Conservation (phyloP, 768 basidiomycete species). For the Hygrocybe coccinea region DNA sequence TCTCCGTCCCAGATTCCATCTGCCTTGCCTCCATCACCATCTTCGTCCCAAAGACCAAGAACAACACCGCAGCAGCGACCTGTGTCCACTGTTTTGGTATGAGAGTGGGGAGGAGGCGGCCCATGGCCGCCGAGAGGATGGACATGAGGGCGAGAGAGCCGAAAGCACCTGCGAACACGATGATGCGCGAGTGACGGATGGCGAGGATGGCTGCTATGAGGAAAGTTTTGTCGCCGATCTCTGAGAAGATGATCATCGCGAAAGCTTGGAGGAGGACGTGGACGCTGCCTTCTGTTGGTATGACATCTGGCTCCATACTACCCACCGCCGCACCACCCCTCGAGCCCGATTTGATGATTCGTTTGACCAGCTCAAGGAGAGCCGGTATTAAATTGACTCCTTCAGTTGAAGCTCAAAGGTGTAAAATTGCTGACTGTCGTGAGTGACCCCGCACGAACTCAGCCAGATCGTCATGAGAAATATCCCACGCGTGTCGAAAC, state of each 20-base stretch:
- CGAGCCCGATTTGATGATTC: too few relatives aligned
- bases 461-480: too few relatives aligned
- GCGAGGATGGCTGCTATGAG: slow-evolving; percentile 82
- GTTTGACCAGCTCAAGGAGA: too few relatives aligned
- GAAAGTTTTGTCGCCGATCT: slow-evolving; percentile 96
- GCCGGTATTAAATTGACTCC: too few relatives aligned
- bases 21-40: slow-evolving; percentile 81
- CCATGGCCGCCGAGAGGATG: slow-evolving; percentile 87
- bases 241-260: slow-evolving; percentile 86
- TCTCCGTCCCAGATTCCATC: slow-evolving; percentile 75
- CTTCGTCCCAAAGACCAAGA: slow-evolving; percentile 84
- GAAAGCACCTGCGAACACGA: slow-evolving; percentile 88
- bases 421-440: too few relatives aligned
- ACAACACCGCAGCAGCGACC: slow-evolving; percentile 70
- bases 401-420: too few relatives aligned
- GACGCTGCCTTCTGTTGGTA: slow-evolving; percentile 27
- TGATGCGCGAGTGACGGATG: slow-evolving; percentile 82
- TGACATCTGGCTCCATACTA: slow-evolving; percentile 1
- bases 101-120: slow-evolving; percentile 80
- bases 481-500: too few relatives aligned
- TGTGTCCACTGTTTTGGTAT: slow-evolving; percentile 72
- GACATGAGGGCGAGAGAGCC: slow-evolving; percentile 89
- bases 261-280: slow-evolving; percentile 75
- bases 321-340: too few relatives aligned
- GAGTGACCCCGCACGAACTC: too few relatives aligned